Evolutionary conservation across 164 flowering plant species (phyloP).

Genomic region (Euptelea pleiosperma): DNA sequence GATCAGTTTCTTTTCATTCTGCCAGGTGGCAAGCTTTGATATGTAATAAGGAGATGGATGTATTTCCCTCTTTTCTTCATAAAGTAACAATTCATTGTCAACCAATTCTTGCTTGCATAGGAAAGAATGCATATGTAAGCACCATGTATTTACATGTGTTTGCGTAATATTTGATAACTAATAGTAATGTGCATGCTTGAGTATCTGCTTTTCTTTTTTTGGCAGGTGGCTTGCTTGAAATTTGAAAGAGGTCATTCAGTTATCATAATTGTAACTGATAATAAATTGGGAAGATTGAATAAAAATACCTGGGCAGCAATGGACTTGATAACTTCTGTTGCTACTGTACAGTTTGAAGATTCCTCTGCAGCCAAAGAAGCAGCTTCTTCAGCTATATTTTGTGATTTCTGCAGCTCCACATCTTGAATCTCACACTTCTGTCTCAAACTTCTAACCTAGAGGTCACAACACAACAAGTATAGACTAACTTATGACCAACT

Average conservation of each 20-base stretch:
- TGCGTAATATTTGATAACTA: too few species aligned
- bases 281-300: background rate
- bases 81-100: background rate
- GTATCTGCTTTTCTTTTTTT: background rate
- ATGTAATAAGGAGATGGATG: background rate
- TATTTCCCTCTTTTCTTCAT: background rate
- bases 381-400: slow-evolving; percentile 40
- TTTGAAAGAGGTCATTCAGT: background rate
- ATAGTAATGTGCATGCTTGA: too few species aligned
- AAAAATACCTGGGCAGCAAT: slow-evolving; percentile 52
- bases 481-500: background rate
- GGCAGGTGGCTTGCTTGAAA: background rate
- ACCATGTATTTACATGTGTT: too few species aligned
- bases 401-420: slow-evolving; percentile 47
- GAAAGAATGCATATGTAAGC: too few species aligned
- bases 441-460: slow-evolving; percentile 60
- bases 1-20: background rate
- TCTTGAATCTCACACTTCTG: slow-evolving; percentile 65
- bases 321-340: slow-evolving; percentile 52
- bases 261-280: background rate
- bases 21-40: background rate
- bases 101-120: too few species aligned
- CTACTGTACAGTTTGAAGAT: slow-evolving; percentile 41
- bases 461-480: background rate
- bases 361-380: slow-evolving; percentile 41